Evolutionary conservation across 1,284 basidiomycete species (phyloP).

Genomic region (Puccinia sorghi): DNA sequence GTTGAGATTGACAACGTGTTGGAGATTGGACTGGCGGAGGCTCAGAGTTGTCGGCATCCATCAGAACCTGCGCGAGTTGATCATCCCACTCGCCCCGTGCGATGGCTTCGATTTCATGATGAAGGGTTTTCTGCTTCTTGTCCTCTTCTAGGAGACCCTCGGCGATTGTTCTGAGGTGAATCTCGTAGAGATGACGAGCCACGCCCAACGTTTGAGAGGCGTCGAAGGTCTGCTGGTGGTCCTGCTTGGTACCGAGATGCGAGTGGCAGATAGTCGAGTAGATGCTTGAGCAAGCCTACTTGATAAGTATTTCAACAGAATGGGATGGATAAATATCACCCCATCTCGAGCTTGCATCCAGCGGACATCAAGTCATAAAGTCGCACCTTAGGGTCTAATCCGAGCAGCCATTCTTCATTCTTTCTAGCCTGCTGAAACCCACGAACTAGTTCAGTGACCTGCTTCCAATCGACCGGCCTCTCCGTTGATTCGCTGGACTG

Average conservation of each 20-base stretch:
- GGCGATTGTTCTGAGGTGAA: conserved; percentile 21
- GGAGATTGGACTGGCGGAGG: neutral
- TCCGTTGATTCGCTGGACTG: neutral
- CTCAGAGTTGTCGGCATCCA: neutral
- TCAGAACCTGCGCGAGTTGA: neutral
- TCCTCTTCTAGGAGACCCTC: conserved; percentile 19
- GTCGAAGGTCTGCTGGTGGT: conserved; percentile 2
- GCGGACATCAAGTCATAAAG: neutral
- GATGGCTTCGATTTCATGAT: conserved; percentile 21
- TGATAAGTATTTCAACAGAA: conserved; percentile 7
- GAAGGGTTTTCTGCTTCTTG: neutral
- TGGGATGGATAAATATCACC: neutral
- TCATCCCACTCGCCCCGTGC: conserved; percentile 27
- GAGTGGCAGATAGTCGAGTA: conserved; percentile 19
- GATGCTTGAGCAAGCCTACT: conserved; percentile 16
- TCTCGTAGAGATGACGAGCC: conserved; percentile 14
- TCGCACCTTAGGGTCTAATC: conserved; percentile 18
- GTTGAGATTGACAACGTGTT: neutral
- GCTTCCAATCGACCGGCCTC: conserved; percentile 10
- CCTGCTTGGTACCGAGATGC: neutral
- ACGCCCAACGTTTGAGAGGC: conserved; percentile 9
- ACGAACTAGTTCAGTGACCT: neutral
- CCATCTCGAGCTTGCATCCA: neutral
- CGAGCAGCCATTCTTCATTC: neutral
- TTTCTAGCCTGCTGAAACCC: neutral